Conservation (phyloP, 768 basidiomycete genomes). For the Serpula lacrymans region DNA sequence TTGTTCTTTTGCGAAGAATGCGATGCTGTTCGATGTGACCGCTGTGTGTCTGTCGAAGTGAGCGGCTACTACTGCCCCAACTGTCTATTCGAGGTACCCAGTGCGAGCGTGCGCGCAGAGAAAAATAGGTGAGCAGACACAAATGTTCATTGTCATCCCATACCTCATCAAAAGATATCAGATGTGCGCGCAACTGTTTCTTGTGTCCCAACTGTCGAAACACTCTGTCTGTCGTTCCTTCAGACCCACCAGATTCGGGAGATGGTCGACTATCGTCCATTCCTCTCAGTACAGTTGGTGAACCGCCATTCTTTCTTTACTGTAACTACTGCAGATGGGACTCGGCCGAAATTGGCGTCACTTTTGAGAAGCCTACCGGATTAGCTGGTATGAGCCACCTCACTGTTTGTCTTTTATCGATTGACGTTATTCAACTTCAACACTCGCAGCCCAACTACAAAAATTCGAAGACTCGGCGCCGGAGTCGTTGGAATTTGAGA, state of each 20-base stretch:
- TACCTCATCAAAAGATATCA: constrained; percentile 27
- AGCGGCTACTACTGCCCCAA: constrained; percentile 98
- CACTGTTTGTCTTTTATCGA: neutral
- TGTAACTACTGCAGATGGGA: constrained; percentile 96
- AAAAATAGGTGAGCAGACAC: constrained; percentile 75
- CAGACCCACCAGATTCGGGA: constrained; percentile 67
- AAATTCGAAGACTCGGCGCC: constrained; percentile 84
- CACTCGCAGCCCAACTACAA: constrained; percentile 89
- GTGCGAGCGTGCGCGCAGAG: constrained; percentile 96
- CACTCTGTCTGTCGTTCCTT: constrained; percentile 87
- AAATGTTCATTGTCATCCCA: constrained; percentile 7
- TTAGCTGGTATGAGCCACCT: constrained; percentile 61
- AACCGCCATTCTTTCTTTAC: constrained; percentile 87
- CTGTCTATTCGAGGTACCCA: constrained; percentile 97
- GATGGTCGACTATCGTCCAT: constrained; percentile 50
- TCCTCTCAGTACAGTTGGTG: constrained; percentile 60
- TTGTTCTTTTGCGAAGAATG: constrained; percentile 99
- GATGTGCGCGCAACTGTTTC: constrained; percentile 98
- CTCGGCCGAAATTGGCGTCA: constrained; percentile 85
- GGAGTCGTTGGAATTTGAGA: constrained; percentile 87
- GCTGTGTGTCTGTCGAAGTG: constrained; percentile 90
- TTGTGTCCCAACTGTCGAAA: constrained; percentile 92
- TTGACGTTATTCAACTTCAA: constrained; percentile 1
- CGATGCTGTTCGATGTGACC: constrained; percentile 90
- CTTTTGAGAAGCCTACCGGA: constrained; percentile 95